Base-by-base conservation (phyloP, 495 filamentous ascomycete species). In the Neurospora africana region DNA sequence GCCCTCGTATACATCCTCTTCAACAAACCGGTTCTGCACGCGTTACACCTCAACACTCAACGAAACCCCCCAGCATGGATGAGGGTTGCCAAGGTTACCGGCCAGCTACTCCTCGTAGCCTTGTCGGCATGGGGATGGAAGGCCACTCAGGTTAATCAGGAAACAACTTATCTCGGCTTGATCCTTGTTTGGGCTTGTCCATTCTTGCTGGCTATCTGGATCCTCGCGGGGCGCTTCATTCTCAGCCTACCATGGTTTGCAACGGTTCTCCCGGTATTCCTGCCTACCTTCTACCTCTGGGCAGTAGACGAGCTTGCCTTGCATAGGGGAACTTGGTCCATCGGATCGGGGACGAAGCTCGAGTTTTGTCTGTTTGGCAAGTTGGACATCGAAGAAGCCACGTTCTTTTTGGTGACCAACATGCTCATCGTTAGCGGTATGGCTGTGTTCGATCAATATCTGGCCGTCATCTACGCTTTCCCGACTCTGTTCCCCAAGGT, bases 271-370 rank as follows among this genome's bases (percentile, higher is more conserved):
- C 89, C 90, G 3, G 87, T 91, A 21, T 71, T 81, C 0, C 41
- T 91, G 6, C 89, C 90, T 4, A 92, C 90, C 0, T n/a, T 87
- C 1, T 91, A 90, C 71, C 81, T 92, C 4, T 91, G 90, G 88
- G 73, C 87, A 7, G 87, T 91, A 1, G 90, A 92, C 73, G 89
- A 88, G 11, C 70, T 90, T 13, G 87, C 89, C 9, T 74, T 92
- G 37, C 80, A 81, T 53, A 77, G 87, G 36, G 90, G 90, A 1
- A 91, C 89, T 3, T 92, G 90, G 90, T 83, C 85, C 3, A 92
- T 92, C 69, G 84, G 86, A 53, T 77, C 81, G 1, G 87, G 84
- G 1, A 92, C 90, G 3, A 91, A 91, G 74, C 79, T 89, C 13
- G 85, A 82, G 15, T 75, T 84, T 70, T 82, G 86, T 43, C 47